Evolutionary conservation across 306 rosid genomes (phyloP).

Genomic region (Cicer yamashitae): DNA sequence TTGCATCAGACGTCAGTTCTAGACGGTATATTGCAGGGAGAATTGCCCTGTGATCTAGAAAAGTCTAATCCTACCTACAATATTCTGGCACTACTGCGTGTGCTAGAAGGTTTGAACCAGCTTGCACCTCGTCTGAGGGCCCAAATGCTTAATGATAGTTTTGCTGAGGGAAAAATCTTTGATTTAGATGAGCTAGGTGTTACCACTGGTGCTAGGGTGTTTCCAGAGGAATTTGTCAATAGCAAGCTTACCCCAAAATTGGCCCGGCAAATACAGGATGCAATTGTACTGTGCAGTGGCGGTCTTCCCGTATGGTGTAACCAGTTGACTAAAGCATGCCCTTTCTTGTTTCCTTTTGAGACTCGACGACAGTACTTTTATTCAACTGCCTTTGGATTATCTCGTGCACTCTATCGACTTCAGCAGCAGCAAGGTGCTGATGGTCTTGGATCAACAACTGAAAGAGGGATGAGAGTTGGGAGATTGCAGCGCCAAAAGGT

Average conservation of each 20-base stretch:
- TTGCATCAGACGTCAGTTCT: conserved; percentile 73
- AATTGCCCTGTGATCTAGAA: conserved; percentile 95
- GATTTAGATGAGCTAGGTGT: conserved; percentile 67
- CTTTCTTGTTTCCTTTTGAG: conserved; percentile 98
- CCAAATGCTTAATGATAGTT: conserved; percentile 71
- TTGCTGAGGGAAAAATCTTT: conserved; percentile 70
- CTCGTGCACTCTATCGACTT: conserved; percentile 92
- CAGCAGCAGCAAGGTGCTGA: conserved; percentile 99
- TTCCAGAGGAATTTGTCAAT: conserved; percentile 81
- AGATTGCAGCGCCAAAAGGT: conserved; percentile 98
- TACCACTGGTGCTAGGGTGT: conserved; percentile 66
- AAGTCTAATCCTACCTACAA: conserved; percentile 87
- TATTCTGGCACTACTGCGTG: conserved; percentile 80
- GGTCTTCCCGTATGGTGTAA: conserved; percentile 99
- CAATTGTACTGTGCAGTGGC: conserved; percentile 97
- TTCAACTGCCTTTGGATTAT: conserved; percentile 97
- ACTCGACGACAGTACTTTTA: conserved; percentile 93
- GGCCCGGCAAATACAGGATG: conserved; percentile 98
- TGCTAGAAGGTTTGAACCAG: conserved; percentile 93
- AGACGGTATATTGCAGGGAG: conserved; percentile 93
- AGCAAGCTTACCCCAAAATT: conserved; percentile 96
- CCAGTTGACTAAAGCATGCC: conserved; percentile 96
- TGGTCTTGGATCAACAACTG: conserved; percentile 87
- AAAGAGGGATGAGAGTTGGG: conserved; percentile 96
- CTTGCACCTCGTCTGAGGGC: conserved; percentile 88